A percentile compares a stretch with the other conserved stretches of the same genome.
Conservation (phyloP, 1,284 basidiomycete species). For the Sporisorium reilianum region DNA sequence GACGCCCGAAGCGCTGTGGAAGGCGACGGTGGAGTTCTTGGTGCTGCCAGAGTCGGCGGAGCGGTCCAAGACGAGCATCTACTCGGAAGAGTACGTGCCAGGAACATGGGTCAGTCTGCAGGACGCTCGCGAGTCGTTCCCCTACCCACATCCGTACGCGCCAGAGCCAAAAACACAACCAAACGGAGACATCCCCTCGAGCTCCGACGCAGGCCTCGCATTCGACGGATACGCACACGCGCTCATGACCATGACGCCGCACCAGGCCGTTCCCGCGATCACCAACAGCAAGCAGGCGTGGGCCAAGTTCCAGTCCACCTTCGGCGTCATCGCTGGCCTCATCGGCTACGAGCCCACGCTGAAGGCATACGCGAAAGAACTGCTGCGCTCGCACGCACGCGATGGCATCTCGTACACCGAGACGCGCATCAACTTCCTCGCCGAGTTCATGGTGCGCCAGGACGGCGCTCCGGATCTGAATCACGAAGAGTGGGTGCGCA, state of each 20-base stretch:
- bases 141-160: conserved; percentile 43
- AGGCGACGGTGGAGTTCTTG: conserved; percentile 40
- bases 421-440: conserved; percentile 77
- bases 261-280: conserved; percentile 15
- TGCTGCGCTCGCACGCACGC: conserved; percentile 76
- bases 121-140: conserved; percentile 35
- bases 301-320: conserved; percentile 58
- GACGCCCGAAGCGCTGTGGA: conserved; percentile 29
- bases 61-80: conserved; percentile 32
- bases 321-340: conserved; percentile 65
- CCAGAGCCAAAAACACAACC: neutral
- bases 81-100: conserved; percentile 34
- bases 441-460: conserved; percentile 75
- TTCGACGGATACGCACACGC: conserved; percentile 58
- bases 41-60: conserved; percentile 28
- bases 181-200: neutral
- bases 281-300: conserved; percentile 58
- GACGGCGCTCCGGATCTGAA: conserved; percentile 75
- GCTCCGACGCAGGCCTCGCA: conserved; percentile 1
- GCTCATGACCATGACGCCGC: conserved; percentile 59
- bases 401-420: conserved; percentile 83
- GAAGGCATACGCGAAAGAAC: conserved; percentile 75
- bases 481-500: conserved; percentile 76
- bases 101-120: conserved; percentile 51
- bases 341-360: conserved; percentile 73